These are phyloP conservation scores for Hanseniaspora sp. DNA, from an alignment of 1,139 yeast genomes.

Conservation along the genomic window DNA sequence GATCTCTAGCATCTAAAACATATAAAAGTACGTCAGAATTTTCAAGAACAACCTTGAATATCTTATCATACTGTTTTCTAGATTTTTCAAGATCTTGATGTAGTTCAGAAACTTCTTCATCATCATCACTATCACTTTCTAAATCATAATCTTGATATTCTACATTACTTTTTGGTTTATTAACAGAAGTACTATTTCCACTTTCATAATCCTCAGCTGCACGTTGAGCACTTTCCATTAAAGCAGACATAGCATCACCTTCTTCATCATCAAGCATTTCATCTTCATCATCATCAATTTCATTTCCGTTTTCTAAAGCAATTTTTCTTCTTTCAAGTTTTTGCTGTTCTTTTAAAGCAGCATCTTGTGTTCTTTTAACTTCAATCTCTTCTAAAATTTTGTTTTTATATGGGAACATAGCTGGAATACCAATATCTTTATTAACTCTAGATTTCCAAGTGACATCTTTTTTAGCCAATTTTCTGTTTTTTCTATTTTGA, in stretches of 20 bases:
- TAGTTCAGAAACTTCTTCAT: slow-evolving; percentile 38
- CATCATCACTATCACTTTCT: slow-evolving; percentile 30
- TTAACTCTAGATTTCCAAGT: slow-evolving; percentile 82
- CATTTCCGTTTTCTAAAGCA: slow-evolving; percentile 35
- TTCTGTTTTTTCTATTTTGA: slow-evolving; percentile 73
- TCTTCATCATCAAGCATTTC: slow-evolving; percentile 39
- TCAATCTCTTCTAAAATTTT: slow-evolving; percentile 72
- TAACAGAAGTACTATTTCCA: slow-evolving; percentile 29
- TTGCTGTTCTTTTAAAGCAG: slow-evolving; percentile 45
- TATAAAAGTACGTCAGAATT: slow-evolving; percentile 82
- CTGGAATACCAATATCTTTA: slow-evolving; percentile 91
- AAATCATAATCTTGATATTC: slow-evolving; percentile 46
- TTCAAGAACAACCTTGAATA: slow-evolving; percentile 71
- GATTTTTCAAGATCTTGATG: slow-evolving; percentile 59
- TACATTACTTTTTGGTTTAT: slow-evolving; percentile 24
- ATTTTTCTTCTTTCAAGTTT: slow-evolving; percentile 38
- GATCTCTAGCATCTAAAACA: slow-evolving; percentile 94
- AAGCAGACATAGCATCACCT: slow-evolving; percentile 54
- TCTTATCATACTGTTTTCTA: slow-evolving; percentile 84
- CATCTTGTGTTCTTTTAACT: slow-evolving; percentile 49
- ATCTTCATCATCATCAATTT: slow-evolving; percentile 29
- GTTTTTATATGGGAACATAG: slow-evolving; percentile 88
- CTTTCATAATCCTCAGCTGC: slow-evolving; percentile 69
- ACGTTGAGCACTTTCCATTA: slow-evolving; percentile 76
- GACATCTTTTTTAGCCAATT: slow-evolving; percentile 71